phyloP scores from a whole-genome alignment of 345 rosid species.

The Brassica nigra region DNA sequence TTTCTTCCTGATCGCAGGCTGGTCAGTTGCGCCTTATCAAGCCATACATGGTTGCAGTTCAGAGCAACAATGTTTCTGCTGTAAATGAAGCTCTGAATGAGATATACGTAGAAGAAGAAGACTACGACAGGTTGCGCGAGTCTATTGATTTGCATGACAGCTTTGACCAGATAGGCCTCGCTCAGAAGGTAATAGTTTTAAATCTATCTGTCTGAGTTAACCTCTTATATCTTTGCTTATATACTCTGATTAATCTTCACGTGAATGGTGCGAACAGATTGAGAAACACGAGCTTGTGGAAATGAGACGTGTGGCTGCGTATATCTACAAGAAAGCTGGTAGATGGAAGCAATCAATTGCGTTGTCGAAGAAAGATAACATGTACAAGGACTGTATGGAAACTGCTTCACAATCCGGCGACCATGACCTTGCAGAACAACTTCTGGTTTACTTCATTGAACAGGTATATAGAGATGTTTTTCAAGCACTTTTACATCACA shows the following conservation, averaged over 20 bases:
- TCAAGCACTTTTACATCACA: neutral
- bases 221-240: neutral
- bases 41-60: conserved; percentile 98
- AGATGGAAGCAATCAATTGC: conserved; percentile 99
- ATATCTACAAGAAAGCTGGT: conserved; percentile 97
- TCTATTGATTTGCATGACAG: conserved; percentile 93
- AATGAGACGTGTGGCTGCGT: conserved; percentile 99
- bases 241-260: conserved; percentile 17
- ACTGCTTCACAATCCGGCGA: conserved; percentile 99
- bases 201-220: neutral
- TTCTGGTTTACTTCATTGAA: conserved; percentile 93
- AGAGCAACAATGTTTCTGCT: conserved; percentile 94
- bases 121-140: conserved; percentile 90
- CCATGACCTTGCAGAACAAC: conserved; percentile 96
- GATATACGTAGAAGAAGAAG: conserved; percentile 95
- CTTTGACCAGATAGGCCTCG: conserved; percentile 91
- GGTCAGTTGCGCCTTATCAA: conserved; percentile 93
- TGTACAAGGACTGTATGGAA: conserved; percentile 98
- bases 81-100: conserved; percentile 94
- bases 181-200: conserved; percentile 68
- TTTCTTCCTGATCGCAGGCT: conserved; percentile 56
- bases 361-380: conserved; percentile 91
- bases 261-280: conserved; percentile 52
- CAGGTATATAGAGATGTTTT: conserved; percentile 56
- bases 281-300: conserved; percentile 99